Evolutionary conservation across 345 rosid genomes (phyloP), one percentile per base, ranked within the genome.

Genomic region (Gossypium australe): DNA sequence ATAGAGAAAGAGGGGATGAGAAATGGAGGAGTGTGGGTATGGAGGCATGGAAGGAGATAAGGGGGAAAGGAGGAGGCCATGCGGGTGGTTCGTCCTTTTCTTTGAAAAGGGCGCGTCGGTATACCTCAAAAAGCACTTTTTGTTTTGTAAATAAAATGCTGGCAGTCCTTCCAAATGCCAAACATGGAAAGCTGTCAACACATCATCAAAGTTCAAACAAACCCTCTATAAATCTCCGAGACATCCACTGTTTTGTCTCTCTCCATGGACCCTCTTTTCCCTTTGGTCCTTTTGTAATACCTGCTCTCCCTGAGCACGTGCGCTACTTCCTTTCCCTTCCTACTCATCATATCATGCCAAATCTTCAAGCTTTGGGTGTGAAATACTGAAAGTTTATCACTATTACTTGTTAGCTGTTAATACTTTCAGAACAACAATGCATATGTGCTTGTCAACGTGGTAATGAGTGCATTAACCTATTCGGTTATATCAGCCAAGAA

Each of bases 81-180:
- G 81, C 74, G 76, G 78, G 73, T 75, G 59, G 69, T 76, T 77
- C 72, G 81, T 77, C 82, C 24, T 82, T 82, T 77, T 79, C 80
- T 74, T 27, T 7, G 12, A 38, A 58, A 71, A 7, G 67, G 11
- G 71, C 20, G 49, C 53, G 70, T 53, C 13, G 57, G 60, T 22
- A 56, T 7, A 8, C 13, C 53, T 22, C n/a, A 43, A 14, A 60
- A 60, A 25, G 63, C 55, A 17, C 7, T 10, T 52, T 70, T 25
- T 48, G 45, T 29, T 51, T 41, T 9, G 22, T 11, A 22, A 27
- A 25, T 47, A 57, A 75, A 70, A 49, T 67, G 82, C 51, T 72
- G 83, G 80, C 80, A 75, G 75, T 49, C 60, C 77, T 79, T 77
- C 78, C 53, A 11, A 49, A 49, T 79, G 83, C 78, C 80, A 77